These are phyloP conservation scores for Xylogone sp. DNA, from an alignment of 2,329 filamentous ascomycete species.

Conservation along the genomic window DNA sequence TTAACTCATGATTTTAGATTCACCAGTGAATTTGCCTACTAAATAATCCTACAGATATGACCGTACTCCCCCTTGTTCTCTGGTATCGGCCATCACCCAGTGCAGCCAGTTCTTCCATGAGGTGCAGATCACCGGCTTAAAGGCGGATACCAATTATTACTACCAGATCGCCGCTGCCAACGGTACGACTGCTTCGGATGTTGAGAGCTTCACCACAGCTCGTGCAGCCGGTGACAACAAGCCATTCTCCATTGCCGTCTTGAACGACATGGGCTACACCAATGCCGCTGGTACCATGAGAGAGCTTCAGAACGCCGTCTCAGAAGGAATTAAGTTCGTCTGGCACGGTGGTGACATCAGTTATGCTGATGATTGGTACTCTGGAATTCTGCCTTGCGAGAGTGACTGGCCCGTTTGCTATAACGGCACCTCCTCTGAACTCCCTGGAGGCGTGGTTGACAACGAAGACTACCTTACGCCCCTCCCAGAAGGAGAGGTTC, in stretches of 20 bases:
- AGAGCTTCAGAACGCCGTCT: background rate
- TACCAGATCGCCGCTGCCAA: constrained; percentile 33
- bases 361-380: constrained; percentile 46
- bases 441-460: background rate
- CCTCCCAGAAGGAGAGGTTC: constrained; percentile 35
- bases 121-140: constrained; percentile 36
- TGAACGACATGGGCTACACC: constrained; percentile 44
- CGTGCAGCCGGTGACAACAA: constrained; percentile 35
- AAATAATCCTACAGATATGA: constrained; percentile 32
- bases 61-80: constrained; percentile 44
- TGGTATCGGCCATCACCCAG: constrained; percentile 37
- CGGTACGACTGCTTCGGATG: constrained; percentile 41
- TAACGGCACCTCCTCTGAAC: constrained; percentile 35
- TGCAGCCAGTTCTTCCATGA: constrained; percentile 40
- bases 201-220: constrained; percentile 42
- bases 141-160: constrained; percentile 42
- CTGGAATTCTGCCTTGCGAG: constrained; percentile 41
- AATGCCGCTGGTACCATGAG: background rate
- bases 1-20: background rate
- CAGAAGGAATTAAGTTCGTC: constrained; percentile 39
- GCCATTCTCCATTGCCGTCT: constrained; percentile 40
- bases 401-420: constrained; percentile 45
- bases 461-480: constrained; percentile 37
- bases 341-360: constrained; percentile 49
- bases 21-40: too few relatives aligned